Conservation (phyloP, 306 rosid species). For the Cucumis melo region DNA sequence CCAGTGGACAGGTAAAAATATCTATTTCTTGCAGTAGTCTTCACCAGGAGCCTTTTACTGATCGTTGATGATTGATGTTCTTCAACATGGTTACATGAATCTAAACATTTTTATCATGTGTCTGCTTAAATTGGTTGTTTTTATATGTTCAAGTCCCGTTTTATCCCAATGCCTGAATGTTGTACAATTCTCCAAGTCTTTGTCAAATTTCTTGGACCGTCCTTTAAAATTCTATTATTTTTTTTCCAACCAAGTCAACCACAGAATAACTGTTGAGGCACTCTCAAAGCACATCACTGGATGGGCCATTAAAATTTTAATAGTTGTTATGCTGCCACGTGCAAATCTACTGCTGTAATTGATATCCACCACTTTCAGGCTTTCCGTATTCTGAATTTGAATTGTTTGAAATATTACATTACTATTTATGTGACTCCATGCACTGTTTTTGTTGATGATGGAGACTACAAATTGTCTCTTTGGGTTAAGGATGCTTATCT, state of each 20-base stretch:
- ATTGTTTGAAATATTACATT: background rate
- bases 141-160: background rate
- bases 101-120: background rate
- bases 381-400: background rate
- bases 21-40: background rate
- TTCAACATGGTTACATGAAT: background rate
- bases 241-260: background rate
- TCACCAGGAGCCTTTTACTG: background rate
- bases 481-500: background rate
- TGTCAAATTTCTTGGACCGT: background rate
- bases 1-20: constrained; percentile 42
- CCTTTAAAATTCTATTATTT: background rate
- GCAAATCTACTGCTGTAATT: background rate
- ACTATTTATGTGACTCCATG: background rate
- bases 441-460: background rate
- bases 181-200: background rate
- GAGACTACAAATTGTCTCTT: background rate
- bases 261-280: background rate
- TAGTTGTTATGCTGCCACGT: background rate
- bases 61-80: background rate
- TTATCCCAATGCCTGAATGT: background rate
- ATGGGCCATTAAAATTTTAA: background rate
- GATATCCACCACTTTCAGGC: background rate
- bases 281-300: background rate
- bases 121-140: background rate